These are phyloP conservation scores for Xylariales sp. DNA, from an alignment of 2,329 filamentous ascomycete species.

Conservation along the genomic window DNA sequence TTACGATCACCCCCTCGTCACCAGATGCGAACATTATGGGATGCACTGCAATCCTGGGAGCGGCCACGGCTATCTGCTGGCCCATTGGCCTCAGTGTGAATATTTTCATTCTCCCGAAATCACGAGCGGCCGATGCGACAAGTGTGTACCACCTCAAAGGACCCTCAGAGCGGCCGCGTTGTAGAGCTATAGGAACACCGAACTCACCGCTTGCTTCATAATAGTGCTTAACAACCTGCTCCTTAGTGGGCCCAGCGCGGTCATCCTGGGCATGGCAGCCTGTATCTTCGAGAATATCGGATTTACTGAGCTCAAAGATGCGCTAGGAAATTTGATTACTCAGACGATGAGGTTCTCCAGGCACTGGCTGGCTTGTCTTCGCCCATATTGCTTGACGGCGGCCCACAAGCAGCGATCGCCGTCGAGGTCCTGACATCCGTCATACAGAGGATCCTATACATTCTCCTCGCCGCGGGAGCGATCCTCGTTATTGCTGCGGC, in stretches of 20 bases:
- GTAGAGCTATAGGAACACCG: no score
- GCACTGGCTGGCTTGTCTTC: background rate
- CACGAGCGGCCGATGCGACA: background rate
- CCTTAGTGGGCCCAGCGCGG: background rate
- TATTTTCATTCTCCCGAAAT: background rate
- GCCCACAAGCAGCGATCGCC: background rate
- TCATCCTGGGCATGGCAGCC: background rate
- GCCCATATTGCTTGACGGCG: background rate
- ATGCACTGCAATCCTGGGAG: background rate
- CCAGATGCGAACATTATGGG: background rate
- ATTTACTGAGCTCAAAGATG: background rate
- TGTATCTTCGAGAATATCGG: background rate
- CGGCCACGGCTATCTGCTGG: background rate
- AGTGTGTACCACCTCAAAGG: no score
- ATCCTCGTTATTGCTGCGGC: background rate
- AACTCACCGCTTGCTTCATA: no score
- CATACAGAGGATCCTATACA: background rate
- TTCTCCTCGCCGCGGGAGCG: background rate
- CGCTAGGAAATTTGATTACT: background rate
- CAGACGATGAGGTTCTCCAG: background rate
- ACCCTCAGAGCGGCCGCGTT: no score
- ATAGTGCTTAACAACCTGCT: background rate
- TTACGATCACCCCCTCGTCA: background rate
- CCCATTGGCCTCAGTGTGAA: background rate
- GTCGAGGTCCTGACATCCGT: background rate